Percentiles rank a stretch among this genome's conserved stretches.
These are phyloP conservation scores for Sicyos baderoa DNA, from an alignment of 306 rosid species.

Conservation along the genomic window DNA sequence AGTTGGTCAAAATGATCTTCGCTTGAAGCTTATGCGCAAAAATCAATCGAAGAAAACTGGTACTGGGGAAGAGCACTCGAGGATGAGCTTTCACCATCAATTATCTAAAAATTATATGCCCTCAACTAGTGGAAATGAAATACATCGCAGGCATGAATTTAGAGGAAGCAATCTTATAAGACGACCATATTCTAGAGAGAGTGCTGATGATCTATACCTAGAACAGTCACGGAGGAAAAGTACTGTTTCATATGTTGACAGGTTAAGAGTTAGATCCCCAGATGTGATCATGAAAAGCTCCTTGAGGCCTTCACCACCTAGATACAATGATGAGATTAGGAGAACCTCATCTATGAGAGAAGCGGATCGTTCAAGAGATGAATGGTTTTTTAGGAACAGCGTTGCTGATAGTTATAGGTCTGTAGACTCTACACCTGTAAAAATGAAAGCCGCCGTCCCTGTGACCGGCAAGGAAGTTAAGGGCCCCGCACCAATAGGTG, in stretches of 20 bases:
- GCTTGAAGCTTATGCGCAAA: constrained; percentile 43
- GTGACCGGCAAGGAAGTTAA: constrained; percentile 29
- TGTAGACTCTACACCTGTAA: constrained; percentile 17
- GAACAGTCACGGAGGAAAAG: constrained; percentile 27
- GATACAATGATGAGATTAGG: constrained; percentile 25
- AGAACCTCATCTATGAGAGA: constrained; percentile 26
- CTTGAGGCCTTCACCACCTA: constrained; percentile 28
- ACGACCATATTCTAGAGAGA: constrained; percentile 24
- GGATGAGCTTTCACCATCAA: constrained; percentile 24
- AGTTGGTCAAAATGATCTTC: constrained; percentile 45
- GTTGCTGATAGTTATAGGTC: constrained; percentile 29
- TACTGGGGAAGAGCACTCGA: constrained; percentile 23
- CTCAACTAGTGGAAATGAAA: constrained; percentile 23
- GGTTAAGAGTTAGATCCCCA: constrained; percentile 36
- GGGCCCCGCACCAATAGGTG: constrained; percentile 25
- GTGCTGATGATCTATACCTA: constrained; percentile 30
- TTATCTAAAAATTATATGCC: constrained; percentile 24
- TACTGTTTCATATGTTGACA: constrained; percentile 24
- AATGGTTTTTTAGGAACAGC: constrained; percentile 27
- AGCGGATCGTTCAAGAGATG: constrained; percentile 28
- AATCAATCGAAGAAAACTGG: constrained; percentile 29
- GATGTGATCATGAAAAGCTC: constrained; percentile 24
- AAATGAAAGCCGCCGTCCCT: constrained; percentile 24
- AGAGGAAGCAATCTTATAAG: constrained; percentile 21
- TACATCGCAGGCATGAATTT: constrained; percentile 26